A percentile compares a stretch with the other conserved stretches of the same genome.
Conservation (phyloP, 495 filamentous ascomycete genomes). For the Podospora sp. region DNA sequence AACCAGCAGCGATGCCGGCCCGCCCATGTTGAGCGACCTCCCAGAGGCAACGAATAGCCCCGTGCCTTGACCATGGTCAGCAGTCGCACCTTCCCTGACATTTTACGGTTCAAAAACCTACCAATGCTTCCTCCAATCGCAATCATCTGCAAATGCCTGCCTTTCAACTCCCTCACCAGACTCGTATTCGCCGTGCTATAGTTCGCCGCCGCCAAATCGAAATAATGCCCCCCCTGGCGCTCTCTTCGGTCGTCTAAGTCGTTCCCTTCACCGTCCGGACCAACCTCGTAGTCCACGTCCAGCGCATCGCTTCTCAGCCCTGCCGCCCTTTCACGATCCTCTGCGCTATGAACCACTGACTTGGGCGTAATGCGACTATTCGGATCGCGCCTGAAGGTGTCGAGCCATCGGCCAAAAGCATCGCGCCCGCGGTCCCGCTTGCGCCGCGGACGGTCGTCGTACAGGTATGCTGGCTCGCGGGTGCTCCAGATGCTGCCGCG, state of each 20-base stretch:
- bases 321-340: conserved; percentile 17
- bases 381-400: conserved; percentile 84
- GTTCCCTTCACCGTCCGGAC: neutral
- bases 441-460: conserved; percentile 4
- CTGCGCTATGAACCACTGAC: conserved; percentile 48
- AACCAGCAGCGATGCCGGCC: conserved; percentile 82
- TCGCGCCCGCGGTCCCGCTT: conserved; percentile 9
- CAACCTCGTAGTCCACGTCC: conserved; percentile 1
- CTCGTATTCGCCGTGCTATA: conserved; percentile 74
- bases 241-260: conserved; percentile 5
- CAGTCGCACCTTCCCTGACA: conserved; percentile 2
- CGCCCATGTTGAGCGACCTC: conserved; percentile 72
- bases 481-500: conserved; percentile 43
- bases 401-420: conserved; percentile 55
- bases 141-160: conserved; percentile 93
- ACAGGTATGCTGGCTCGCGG: conserved; percentile 44
- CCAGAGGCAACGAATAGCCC: conserved; percentile 92
- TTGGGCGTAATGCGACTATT: conserved; percentile 61
- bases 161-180: conserved; percentile 75
- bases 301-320: neutral
- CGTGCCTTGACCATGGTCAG: conserved; percentile 59
- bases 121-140: conserved; percentile 95
- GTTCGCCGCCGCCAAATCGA: conserved; percentile 75
- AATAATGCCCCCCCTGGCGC: conserved; percentile 54
- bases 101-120: conserved; percentile 36